These are phyloP conservation scores for Fusarium domesticum DNA, from an alignment of 2,329 filamentous ascomycete genomes.

Conservation along the genomic window DNA sequence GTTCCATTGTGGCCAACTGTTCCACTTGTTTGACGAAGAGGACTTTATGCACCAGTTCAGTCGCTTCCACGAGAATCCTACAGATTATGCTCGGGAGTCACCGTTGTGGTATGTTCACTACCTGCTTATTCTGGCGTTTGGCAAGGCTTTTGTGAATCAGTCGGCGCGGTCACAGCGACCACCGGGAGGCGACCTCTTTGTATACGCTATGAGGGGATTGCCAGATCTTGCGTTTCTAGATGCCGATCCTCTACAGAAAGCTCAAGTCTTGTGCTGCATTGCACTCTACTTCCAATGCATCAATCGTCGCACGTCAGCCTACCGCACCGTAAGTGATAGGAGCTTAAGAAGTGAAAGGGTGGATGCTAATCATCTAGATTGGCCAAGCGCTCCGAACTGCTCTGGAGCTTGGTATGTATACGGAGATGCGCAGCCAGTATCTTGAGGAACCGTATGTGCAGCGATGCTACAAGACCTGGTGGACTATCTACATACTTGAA, in stretches of 20 bases:
- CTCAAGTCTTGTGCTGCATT: conserved; percentile 19
- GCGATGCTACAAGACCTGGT: conserved; percentile 14
- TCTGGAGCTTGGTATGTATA: conserved; percentile 18
- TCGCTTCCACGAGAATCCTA: conserved; percentile 9
- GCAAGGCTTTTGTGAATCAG: conserved; percentile 21
- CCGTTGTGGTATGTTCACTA: conserved; percentile 23
- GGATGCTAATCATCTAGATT: conserved; percentile 4
- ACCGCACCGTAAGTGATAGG: conserved; percentile 5
- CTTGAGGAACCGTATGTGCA: conserved; percentile 13
- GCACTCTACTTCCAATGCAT: conserved; percentile 17
- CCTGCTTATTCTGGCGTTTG: conserved; percentile 18
- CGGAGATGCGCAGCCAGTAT: conserved; percentile 15
- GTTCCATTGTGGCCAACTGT: conserved; percentile 20
- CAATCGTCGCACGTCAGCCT: conserved; percentile 9
- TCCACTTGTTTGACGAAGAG: conserved; percentile 17
- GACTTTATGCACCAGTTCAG: conserved; percentile 18
- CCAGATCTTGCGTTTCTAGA: conserved; percentile 20
- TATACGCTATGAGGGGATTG: conserved; percentile 22
- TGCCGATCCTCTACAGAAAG: conserved; percentile 13
- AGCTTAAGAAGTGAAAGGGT: accelerated
- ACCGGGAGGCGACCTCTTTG: conserved; percentile 16
- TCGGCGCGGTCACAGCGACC: conserved; percentile 14
- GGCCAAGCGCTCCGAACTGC: conserved; percentile 13
- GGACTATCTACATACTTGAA: conserved; percentile 22
- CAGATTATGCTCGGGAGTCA: background rate